Percentiles rank a stretch among this genome's conserved stretches.
Evolutionary conservation across 305 asterid species (phyloP).

Genomic region (Ajuga reptans): DNA sequence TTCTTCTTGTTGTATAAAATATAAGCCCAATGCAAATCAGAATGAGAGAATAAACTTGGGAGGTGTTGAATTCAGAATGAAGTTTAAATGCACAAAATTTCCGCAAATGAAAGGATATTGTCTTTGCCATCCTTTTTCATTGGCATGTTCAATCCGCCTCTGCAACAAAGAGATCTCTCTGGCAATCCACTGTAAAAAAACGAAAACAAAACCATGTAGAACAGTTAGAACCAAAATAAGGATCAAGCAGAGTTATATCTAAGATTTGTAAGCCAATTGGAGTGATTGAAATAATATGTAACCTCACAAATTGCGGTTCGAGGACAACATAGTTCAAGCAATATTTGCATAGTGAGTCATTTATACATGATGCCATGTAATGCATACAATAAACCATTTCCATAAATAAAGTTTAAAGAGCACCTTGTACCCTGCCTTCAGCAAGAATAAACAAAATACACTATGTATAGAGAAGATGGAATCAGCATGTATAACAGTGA

Average conservation of each 20-base stretch:
- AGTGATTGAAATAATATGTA: conserved; percentile 2
- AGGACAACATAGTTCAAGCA: not conserved
- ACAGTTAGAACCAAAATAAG: conserved; percentile 8
- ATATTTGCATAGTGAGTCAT: not conserved
- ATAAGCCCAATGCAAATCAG: not conserved
- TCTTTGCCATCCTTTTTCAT: conserved; percentile 89
- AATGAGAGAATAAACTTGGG: not conserved
- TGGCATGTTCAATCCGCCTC: conserved; percentile 67
- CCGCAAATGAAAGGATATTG: conserved; percentile 71
- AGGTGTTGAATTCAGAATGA: conserved; percentile 1
- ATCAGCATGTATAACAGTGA: not conserved
- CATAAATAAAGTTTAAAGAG: not conserved
- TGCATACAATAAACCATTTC: not conserved
- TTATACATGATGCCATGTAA: not conserved
- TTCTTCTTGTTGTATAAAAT: not conserved
- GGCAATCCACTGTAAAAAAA: conserved; percentile 64
- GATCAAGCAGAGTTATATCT: not conserved
- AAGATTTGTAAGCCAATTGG: conserved; percentile 7
- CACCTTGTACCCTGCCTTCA: not conserved
- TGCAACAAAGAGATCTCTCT: conserved; percentile 51
- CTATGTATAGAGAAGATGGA: not conserved
- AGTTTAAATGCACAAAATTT: not conserved
- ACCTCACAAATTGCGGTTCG: not conserved
- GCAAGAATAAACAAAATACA: not conserved
- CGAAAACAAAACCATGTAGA: conserved; percentile 17